Conservation (phyloP, 1,284 basidiomycete genomes). For the Pascua guehoae region DNA sequence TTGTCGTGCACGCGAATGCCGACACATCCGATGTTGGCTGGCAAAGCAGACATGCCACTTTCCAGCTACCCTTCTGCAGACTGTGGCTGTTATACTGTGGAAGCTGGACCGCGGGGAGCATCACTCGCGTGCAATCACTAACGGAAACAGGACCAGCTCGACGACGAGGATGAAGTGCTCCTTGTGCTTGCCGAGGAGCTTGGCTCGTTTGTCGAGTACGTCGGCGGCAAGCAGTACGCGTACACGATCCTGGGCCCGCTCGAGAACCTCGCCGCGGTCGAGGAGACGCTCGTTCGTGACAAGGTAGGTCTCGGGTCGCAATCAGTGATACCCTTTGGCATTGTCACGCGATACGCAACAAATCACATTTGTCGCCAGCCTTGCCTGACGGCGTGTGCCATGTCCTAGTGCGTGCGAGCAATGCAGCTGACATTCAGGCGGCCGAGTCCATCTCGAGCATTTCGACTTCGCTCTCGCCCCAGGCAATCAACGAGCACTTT, state of each 20-base stretch:
- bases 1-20: too few relatives aligned
- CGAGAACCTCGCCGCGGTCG: constrained; percentile 93
- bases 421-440: constrained; percentile 57
- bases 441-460: constrained; percentile 95
- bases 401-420: too few relatives aligned
- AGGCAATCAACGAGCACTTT: constrained; percentile 86
- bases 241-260: constrained; percentile 87
- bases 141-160: constrained; percentile 77
- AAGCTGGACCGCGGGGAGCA: too few relatives aligned
- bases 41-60: too few relatives aligned
- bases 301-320: constrained; percentile 60
- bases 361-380: too few relatives aligned
- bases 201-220: constrained; percentile 87
- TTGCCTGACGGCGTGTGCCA: background rate
- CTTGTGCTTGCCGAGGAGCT: constrained; percentile 95
- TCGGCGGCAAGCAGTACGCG: constrained; percentile 84
- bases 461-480: constrained; percentile 68
- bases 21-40: too few relatives aligned
- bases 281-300: constrained; percentile 97
- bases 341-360: too few relatives aligned
- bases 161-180: constrained; percentile 98
- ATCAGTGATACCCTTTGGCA: background rate
- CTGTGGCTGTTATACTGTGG: background rate
- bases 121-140: background rate
- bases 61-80: background rate